Evolutionary conservation across 257 asterid species (phyloP), one percentile per base, ranked within the genome.

Genomic region (Solanum tarapatanum): DNA sequence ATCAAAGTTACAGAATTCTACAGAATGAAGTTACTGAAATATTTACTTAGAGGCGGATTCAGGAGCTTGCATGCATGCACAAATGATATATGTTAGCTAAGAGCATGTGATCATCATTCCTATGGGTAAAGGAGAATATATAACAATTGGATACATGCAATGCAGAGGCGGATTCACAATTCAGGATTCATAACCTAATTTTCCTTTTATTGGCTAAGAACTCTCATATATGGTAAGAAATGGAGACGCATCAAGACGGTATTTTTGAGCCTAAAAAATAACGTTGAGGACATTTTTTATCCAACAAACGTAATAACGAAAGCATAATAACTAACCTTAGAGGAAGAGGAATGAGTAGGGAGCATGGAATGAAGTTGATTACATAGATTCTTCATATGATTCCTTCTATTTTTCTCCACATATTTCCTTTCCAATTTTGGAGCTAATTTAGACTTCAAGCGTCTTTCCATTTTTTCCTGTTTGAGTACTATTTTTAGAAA

Each of bases 371-470:
- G 66, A 85, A 93, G 96, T 58, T 82, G 75, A 62, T 92, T 84
- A 60, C 84, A 91, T 30, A 93, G 94, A 72, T 1, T 83, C 88
- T 92, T 91, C 93, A 92, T 85, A 21, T 87, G 84, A 82, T 23
- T 87, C 87, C 96, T 93, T 73, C 96, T 85, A 37, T 91, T 92
- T 55, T 92, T 93, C 91, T 93, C 96, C 26, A 91, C 85, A 24
- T 90, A 77, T 85, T 87, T 93, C 70, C 96, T 92, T 72, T 91
- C 96, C 41, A 93, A 88, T 88, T 91, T 91, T 30, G 92, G 91
- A 58, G 85, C 37, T 60, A 87, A 43, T 41, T 43, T 79, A 79
- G 24, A 24, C n/a, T 17, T 79, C 39, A 7, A 0, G 9, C 33
- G 19, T 8, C 36, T 76, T 51, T 84, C 89, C 91, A 87, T 89